Evolutionary conservation across 2,329 filamentous ascomycete genomes (phyloP), one percentile per base, ranked within the genome.

Genomic region (Graphiopsis chlorocephala): DNA sequence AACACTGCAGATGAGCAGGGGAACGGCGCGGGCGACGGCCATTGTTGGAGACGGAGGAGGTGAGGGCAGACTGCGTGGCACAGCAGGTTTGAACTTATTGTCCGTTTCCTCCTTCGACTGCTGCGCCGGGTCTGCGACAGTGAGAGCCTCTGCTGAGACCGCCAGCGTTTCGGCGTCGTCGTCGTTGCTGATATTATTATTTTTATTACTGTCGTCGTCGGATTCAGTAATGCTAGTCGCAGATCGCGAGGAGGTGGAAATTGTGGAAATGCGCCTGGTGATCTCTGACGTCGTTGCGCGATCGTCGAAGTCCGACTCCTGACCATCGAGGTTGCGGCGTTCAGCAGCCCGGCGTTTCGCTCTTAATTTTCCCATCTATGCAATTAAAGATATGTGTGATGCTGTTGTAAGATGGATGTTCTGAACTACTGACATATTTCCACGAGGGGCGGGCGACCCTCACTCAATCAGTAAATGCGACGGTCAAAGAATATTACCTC

Each of bases 1-100:
- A 68, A 99, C 85, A 67, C 92, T 95, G 80, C 93, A 86, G 72
- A 98, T 83, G 64, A 98, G 86, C 71, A 96, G 86, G 45, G 81
- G 78, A 60, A 77, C 70, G 20, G 72, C 70, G 17, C 69, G 72
- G 31, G 70, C 69, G 35, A 72, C 67, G 7, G 74, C 69, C 71
- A 75, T 74, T 25, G 25, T 15, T 17, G 59, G 58, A 11, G 59
- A 17, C 12, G 28, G n/a, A 23, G 53, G 35, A 31, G 52, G 42
- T 31, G 53, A 31, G 8, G 53, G 52, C 17, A 59, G 53, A 15
- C 72, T 15, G 67, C 66, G 55, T 53, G 53, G 45, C 33, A 64
- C 14, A 42, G 33, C 23, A 55, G 48, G 48, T n/a, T 12, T 25
- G 10, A 20, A 20, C 20, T 31, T 45, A 1, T 15, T 28, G 10